Percentiles rank a stretch among this genome's conserved stretches.
phyloP scores from a whole-genome alignment of 345 rosid genomes.

The Sonneratia caseolaris region DNA sequence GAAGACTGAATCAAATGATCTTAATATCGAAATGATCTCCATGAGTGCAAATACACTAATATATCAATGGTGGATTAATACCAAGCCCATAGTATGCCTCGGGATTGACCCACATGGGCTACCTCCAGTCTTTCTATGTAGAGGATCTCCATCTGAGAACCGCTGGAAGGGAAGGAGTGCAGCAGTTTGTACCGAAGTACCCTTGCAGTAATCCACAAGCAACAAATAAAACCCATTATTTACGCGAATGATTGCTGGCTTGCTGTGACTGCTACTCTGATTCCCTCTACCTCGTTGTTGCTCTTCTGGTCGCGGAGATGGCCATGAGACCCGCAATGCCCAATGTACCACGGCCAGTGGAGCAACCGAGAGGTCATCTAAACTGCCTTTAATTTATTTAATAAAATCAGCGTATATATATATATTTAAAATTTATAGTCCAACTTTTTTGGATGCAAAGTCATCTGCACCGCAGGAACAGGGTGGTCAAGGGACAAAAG shows the following conservation, averaged over 20 bases:
- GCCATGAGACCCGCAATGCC: slow-evolving; percentile 32
- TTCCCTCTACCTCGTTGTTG: not conserved
- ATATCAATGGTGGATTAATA: not conserved
- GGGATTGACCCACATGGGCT: not conserved
- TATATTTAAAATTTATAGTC: too few species aligned
- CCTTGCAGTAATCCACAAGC: not conserved
- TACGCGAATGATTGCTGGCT: too few species aligned
- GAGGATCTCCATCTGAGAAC: not conserved
- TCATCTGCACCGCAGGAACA: too few species aligned
- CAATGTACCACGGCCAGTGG: slow-evolving; percentile 28
- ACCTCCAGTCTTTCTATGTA: too few species aligned
- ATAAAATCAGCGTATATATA: too few species aligned
- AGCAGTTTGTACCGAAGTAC: not conserved
- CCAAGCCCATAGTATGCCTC: slow-evolving; percentile 9
- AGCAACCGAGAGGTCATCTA: too few species aligned
- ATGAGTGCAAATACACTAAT: too few species aligned
- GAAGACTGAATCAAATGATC: too few species aligned
- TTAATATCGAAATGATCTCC: too few species aligned
- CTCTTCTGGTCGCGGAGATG: slow-evolving; percentile 19
- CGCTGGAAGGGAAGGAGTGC: not conserved
- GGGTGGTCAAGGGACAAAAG: too few species aligned
- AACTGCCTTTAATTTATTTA: too few species aligned
- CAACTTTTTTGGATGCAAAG: too few species aligned
- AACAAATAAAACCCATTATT: not conserved
- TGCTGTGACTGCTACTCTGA: not conserved